These are phyloP conservation scores for Lenzites betulinus DNA, from an alignment of 768 basidiomycete genomes.

Conservation along the genomic window DNA sequence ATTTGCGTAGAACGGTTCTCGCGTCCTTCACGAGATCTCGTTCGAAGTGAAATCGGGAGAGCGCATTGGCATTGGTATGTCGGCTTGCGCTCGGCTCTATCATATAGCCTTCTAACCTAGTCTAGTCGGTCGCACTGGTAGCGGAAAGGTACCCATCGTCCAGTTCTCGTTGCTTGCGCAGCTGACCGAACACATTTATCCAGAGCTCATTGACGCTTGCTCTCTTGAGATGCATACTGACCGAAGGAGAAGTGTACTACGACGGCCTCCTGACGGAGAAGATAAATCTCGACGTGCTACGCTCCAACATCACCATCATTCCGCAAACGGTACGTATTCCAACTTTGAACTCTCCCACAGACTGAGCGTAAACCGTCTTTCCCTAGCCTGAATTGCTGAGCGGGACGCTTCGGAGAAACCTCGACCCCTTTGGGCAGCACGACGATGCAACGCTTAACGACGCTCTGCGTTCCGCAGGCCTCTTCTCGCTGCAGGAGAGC, in stretches of 20 bases:
- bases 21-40: conserved; percentile 54
- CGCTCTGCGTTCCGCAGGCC: conserved; percentile 50
- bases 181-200: neutral
- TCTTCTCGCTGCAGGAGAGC: conserved; percentile 43
- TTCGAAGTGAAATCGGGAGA: conserved; percentile 58
- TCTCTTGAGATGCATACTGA: conserved; percentile 55
- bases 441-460: conserved; percentile 55
- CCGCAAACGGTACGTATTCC: conserved; percentile 50
- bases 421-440: conserved; percentile 61
- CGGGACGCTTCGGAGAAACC: conserved; percentile 56
- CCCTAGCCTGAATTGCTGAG: conserved; percentile 51
- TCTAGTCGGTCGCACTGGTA: conserved; percentile 61
- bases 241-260: conserved; percentile 52
- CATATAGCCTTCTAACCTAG: neutral
- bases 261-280: conserved; percentile 48
- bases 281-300: conserved; percentile 55
- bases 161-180: conserved; percentile 11
- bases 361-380: conserved; percentile 9
- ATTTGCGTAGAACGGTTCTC: conserved; percentile 46
- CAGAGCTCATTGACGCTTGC: conserved; percentile 54
- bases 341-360: conserved; percentile 1
- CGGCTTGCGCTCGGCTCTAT: neutral
- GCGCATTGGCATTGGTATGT: conserved; percentile 55
- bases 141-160: conserved; percentile 43
- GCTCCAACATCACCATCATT: conserved; percentile 59